These are phyloP conservation scores for Lipomyces sp. DNA, from an alignment of 805 yeast genomes.

Conservation along the genomic window DNA sequence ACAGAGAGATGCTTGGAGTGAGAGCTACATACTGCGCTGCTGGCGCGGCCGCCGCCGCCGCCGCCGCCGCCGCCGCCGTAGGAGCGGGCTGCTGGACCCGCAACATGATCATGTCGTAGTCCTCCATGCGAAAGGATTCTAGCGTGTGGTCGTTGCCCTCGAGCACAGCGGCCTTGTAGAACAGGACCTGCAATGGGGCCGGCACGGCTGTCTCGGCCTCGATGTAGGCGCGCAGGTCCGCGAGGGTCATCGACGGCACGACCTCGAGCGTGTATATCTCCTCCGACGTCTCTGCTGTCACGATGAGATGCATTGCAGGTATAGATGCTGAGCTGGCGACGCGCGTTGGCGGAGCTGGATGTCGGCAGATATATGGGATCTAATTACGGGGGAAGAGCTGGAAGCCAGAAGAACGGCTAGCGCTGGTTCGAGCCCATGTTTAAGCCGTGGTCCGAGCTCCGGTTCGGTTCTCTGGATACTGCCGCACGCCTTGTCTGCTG, in stretches of 20 bases:
- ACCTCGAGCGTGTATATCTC: slow-evolving; percentile 57
- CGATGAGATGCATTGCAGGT: slow-evolving; percentile 48
- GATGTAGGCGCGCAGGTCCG: slow-evolving; percentile 69
- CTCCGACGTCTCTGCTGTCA: slow-evolving; percentile 51
- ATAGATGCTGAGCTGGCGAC: not conserved
- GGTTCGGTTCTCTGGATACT: too few relatives aligned
- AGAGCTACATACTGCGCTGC: too few relatives aligned
- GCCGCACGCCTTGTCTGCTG: too few relatives aligned
- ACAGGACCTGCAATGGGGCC: slow-evolving; percentile 47
- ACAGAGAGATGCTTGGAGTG: too few relatives aligned
- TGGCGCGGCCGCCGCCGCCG: too few relatives aligned
- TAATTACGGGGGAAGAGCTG: too few relatives aligned
- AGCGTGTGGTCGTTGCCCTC: slow-evolving; percentile 42
- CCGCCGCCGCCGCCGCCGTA: slow-evolving; percentile 3
- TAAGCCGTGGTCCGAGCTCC: too few relatives aligned
- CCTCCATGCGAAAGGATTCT: slow-evolving; percentile 47
- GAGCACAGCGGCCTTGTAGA: slow-evolving; percentile 47
- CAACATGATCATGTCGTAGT: slow-evolving; percentile 56
- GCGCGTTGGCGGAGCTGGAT: not conserved
- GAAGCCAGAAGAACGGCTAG: too few relatives aligned
- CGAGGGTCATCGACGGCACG: slow-evolving; percentile 57
- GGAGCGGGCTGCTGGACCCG: slow-evolving; percentile 16
- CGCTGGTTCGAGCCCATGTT: too few relatives aligned
- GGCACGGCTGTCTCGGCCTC: slow-evolving; percentile 64
- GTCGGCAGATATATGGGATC: too few relatives aligned